phyloP scores from a whole-genome alignment of 805 yeast genomes.

The Candida sphagnicola region DNA sequence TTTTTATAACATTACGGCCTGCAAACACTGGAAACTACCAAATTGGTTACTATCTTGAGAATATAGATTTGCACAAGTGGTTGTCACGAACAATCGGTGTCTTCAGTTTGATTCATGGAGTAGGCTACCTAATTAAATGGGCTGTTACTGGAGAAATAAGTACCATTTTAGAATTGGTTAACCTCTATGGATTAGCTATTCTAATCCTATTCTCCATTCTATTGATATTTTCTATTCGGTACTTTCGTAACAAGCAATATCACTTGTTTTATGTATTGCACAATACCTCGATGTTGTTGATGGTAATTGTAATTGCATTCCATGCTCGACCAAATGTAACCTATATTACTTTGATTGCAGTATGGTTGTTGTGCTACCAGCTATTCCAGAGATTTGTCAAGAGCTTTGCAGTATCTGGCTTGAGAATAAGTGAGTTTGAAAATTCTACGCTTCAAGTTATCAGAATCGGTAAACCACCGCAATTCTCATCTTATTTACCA shows the following conservation, averaged over 20 bases:
- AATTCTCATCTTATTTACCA: constrained; percentile 32
- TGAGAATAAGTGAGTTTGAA: constrained; percentile 13
- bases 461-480: constrained; percentile 15
- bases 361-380: constrained; percentile 31
- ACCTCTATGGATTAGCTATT: constrained; percentile 51
- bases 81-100: constrained; percentile 53
- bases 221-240: constrained; percentile 43
- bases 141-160: constrained; percentile 28
- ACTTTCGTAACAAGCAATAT: constrained; percentile 48
- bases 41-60: constrained; percentile 47
- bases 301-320: constrained; percentile 42
- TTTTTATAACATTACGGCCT: constrained; percentile 56
- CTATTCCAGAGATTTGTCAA: constrained; percentile 25
- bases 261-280: constrained; percentile 55
- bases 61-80: constrained; percentile 67
- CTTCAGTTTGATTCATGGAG: constrained; percentile 45
- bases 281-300: constrained; percentile 44
- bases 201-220: constrained; percentile 33
- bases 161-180: constrained; percentile 21
- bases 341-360: constrained; percentile 11
- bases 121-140: constrained; percentile 54
- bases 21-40: constrained; percentile 16
- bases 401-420: constrained; percentile 10
- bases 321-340: constrained; percentile 73
- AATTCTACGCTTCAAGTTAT: constrained; percentile 18